These are phyloP conservation scores for Tagetes patula DNA, from an alignment of 129 eudicot species.

Conservation along the genomic window DNA sequence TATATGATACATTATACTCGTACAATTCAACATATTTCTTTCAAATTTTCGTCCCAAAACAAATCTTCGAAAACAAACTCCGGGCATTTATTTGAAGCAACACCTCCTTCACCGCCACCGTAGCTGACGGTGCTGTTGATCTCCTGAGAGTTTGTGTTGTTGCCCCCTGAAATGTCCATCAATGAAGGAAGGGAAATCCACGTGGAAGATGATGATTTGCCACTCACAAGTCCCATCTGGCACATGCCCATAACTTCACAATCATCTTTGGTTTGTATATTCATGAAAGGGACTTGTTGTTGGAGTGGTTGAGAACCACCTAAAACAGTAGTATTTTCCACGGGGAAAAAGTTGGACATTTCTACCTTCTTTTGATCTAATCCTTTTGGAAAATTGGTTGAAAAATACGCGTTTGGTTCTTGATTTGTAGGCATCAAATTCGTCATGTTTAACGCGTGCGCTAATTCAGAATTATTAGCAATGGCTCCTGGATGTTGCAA, in stretches of 20 bases:
- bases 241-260: constrained; percentile 22
- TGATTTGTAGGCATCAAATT: constrained; percentile 11
- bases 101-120: neutral
- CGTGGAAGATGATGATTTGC: constrained; percentile 27
- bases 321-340: constrained; percentile 28
- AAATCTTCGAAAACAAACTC: constrained; percentile 35
- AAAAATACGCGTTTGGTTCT: constrained; percentile 24
- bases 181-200: constrained; percentile 25
- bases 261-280: constrained; percentile 27
- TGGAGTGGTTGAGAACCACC: constrained; percentile 47
- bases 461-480: constrained; percentile 10
- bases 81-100: constrained; percentile 30
- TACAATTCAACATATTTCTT: constrained; percentile 18
- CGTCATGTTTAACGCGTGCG: neutral
- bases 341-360: constrained; percentile 25
- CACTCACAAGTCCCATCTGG: constrained; percentile 30
- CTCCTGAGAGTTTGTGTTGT: constrained; percentile 30
- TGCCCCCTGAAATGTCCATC: constrained; percentile 22
- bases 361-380: constrained; percentile 28
- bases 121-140: constrained; percentile 25
- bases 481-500: constrained; percentile 12
- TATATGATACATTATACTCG: neutral
- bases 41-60: constrained; percentile 34
- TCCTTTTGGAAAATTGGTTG: constrained; percentile 8
- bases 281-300: constrained; percentile 36